Evolutionary conservation across 2,329 filamentous ascomycete species (phyloP).

Genomic region (Annulohypoxylon truncatum): DNA sequence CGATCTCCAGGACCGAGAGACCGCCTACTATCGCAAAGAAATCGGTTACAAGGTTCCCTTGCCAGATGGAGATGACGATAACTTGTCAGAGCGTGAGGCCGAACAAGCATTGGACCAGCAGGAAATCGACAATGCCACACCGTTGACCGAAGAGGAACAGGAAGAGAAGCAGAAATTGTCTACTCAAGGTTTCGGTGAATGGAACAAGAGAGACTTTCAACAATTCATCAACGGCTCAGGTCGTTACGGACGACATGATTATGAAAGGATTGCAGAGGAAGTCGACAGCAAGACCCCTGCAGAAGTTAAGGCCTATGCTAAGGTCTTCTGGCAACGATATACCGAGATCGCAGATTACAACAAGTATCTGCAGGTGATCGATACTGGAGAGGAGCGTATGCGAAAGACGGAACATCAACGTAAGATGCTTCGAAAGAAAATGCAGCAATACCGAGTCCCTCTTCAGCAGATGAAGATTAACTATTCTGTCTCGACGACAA

Average conservation of each 20-base stretch:
- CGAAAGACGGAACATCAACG: slow-evolving; percentile 91
- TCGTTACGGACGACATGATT: slow-evolving; percentile 89
- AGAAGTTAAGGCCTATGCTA: slow-evolving; percentile 91
- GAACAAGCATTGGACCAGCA: slow-evolving; percentile 89
- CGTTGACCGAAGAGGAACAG: slow-evolving; percentile 89
- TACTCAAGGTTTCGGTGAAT: slow-evolving; percentile 87
- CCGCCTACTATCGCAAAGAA: slow-evolving; percentile 94
- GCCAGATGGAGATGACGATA: slow-evolving; percentile 89
- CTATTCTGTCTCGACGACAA: slow-evolving; percentile 98
- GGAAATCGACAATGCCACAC: slow-evolving; percentile 91
- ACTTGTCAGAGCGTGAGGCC: slow-evolving; percentile 84
- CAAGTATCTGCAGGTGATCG: slow-evolving; percentile 89
- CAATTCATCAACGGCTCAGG: slow-evolving; percentile 97
- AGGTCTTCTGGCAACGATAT: slow-evolving; percentile 96
- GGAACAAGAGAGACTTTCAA: slow-evolving; percentile 98
- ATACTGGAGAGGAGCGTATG: slow-evolving; percentile 90
- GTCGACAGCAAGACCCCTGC: slow-evolving; percentile 88
- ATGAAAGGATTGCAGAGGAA: slow-evolving; percentile 85
- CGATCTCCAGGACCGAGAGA: slow-evolving; percentile 95
- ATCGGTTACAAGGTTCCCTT: slow-evolving; percentile 94
- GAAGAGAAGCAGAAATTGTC: slow-evolving; percentile 87
- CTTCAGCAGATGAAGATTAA: slow-evolving; percentile 98
- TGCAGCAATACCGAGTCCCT: slow-evolving; percentile 95
- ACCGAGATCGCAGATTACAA: slow-evolving; percentile 88
- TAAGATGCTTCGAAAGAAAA: slow-evolving; percentile 93